Evolutionary conservation across 768 basidiomycete species (phyloP).

Genomic region (Sarcomyxa edulis): DNA sequence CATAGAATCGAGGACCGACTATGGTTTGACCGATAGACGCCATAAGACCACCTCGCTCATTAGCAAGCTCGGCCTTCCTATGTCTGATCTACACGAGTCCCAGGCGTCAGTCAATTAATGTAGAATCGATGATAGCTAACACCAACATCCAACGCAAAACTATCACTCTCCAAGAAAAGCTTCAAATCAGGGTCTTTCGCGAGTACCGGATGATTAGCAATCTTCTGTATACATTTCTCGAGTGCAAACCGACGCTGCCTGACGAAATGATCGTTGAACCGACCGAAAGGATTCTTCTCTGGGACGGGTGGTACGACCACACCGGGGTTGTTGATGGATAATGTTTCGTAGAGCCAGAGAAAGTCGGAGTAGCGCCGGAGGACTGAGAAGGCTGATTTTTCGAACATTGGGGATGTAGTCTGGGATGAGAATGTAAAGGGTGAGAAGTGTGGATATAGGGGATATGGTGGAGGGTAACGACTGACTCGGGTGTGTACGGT

Average conservation of each 20-base stretch:
- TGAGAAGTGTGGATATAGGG: neutral
- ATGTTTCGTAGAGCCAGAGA: slow-evolving; percentile 89
- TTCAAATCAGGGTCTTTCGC: slow-evolving; percentile 84
- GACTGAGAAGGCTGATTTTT: slow-evolving; percentile 85
- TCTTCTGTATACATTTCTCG: slow-evolving; percentile 90
- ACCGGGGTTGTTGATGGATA: slow-evolving; percentile 89
- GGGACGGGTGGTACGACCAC: slow-evolving; percentile 96
- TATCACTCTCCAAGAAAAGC: slow-evolving; percentile 91
- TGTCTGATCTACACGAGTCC: slow-evolving; percentile 69
- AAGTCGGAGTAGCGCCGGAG: slow-evolving; percentile 98
- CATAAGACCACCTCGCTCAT: slow-evolving; percentile 80
- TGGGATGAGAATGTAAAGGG: slow-evolving; percentile 19
- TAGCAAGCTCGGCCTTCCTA: slow-evolving; percentile 68
- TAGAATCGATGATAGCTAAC: neutral
- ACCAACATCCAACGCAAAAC: slow-evolving; percentile 84
- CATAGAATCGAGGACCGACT: slow-evolving; percentile 76
- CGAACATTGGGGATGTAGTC: slow-evolving; percentile 84
- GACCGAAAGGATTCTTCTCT: slow-evolving; percentile 89
- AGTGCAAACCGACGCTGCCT: slow-evolving; percentile 79
- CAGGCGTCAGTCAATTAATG: neutral
- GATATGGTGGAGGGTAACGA: slow-evolving; percentile 2
- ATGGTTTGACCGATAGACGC: slow-evolving; percentile 78
- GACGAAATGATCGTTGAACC: slow-evolving; percentile 91
- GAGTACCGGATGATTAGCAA: slow-evolving; percentile 86
- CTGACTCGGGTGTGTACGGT: slow-evolving; percentile 87